Conservation (phyloP, 805 yeast species). For the Zygosaccharomyces kombuchaensis region DNA sequence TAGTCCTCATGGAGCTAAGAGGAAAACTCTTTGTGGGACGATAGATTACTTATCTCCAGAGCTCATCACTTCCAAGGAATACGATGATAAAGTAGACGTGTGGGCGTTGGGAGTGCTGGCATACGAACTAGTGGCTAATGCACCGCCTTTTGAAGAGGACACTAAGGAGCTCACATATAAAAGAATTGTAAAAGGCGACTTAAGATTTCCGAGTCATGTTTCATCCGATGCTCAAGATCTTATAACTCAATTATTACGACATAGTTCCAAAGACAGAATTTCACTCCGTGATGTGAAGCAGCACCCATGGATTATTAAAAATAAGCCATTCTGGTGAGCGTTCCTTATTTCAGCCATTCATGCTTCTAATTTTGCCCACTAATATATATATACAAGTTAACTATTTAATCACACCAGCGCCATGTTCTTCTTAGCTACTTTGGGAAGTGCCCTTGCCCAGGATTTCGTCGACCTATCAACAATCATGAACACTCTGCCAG, state of each 20-base stretch:
- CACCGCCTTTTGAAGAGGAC: constrained; percentile 87
- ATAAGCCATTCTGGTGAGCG: constrained; percentile 56
- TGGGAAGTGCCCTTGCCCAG: constrained; percentile 80
- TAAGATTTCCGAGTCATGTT: constrained; percentile 65
- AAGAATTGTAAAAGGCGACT: constrained; percentile 72
- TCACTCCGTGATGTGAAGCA: constrained; percentile 53
- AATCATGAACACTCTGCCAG: constrained; percentile 82
- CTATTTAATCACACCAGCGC: constrained; percentile 27
- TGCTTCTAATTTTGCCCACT: not conserved
- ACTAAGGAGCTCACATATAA: constrained; percentile 74
- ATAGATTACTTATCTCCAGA: constrained; percentile 94
- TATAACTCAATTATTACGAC: constrained; percentile 56
- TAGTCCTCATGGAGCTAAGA: constrained; percentile 50
- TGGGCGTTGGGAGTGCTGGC: constrained; percentile 91
- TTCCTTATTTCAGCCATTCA: not conserved
- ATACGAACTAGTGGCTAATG: constrained; percentile 81
- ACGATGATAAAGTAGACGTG: constrained; percentile 73
- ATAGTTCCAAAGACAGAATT: constrained; percentile 65
- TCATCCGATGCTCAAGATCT: constrained; percentile 74
- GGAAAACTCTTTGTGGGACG: constrained; percentile 91
- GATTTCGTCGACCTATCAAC: constrained; percentile 63
- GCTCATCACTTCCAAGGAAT: constrained; percentile 78
- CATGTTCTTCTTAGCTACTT: constrained; percentile 51
- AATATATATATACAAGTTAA: constrained; percentile 8
- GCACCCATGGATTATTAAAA: constrained; percentile 82